phyloP scores from a whole-genome alignment of 2,329 filamentous ascomycete species.

The Trichoderma sp. region DNA sequence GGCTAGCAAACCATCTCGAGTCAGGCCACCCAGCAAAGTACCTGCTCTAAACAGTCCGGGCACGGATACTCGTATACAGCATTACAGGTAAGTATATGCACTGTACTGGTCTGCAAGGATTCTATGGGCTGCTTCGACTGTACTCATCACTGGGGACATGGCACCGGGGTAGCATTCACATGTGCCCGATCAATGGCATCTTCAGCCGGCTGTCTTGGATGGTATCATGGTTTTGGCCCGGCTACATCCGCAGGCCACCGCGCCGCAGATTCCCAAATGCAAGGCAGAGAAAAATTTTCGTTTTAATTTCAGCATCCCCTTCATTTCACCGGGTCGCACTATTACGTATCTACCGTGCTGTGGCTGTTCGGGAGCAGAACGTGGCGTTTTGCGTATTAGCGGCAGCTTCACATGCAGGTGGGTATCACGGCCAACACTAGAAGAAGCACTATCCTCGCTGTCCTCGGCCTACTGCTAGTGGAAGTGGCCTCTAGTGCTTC shows the following conservation, averaged over 20 bases:
- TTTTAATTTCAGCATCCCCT: neutral
- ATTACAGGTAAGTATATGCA: neutral
- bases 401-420: constrained; percentile 15
- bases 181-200: neutral
- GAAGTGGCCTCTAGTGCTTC: neutral
- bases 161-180: neutral
- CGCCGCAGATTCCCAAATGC: neutral
- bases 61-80: neutral
- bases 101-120: neutral
- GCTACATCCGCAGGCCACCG: neutral
- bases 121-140: neutral
- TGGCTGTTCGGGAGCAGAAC: constrained; percentile 11
- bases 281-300: neutral
- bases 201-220: neutral
- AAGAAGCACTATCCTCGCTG: neutral
- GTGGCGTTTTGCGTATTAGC: constrained; percentile 9
- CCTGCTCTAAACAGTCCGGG: neutral
- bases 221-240: neutral
- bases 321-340: constrained; percentile 12
- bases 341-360: constrained; percentile 19
- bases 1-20: neutral
- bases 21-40: constrained; percentile 17
- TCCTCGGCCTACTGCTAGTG: neutral
- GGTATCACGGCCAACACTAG: neutral
- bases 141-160: neutral